Evolutionary conservation across 2,329 filamentous ascomycete species (phyloP).

Genomic region (Fusarium mexicanum): DNA sequence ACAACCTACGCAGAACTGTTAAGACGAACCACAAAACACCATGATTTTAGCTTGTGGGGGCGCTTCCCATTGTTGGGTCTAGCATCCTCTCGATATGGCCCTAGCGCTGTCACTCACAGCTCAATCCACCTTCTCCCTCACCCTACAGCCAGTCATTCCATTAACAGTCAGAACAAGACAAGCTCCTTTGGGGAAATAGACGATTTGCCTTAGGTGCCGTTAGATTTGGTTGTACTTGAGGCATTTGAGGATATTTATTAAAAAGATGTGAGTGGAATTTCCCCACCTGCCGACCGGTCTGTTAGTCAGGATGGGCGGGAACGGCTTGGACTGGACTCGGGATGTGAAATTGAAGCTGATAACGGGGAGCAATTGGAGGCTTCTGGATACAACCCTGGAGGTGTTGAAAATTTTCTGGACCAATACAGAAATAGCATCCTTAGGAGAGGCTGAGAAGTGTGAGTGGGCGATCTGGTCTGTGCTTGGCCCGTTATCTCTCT

Average conservation of each 20-base stretch:
- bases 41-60: slow-evolving; percentile 17
- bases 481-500: slow-evolving; percentile 32
- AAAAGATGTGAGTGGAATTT: slow-evolving; percentile 2
- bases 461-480: slow-evolving; percentile 35
- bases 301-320: background rate
- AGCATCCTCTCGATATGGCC: background rate
- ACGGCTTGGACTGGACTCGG: background rate
- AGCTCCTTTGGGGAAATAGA: background rate
- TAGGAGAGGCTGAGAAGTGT: slow-evolving; percentile 16
- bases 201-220: background rate
- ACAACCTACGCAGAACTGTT: slow-evolving; percentile 13
- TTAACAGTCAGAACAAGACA: background rate
- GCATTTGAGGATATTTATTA: slow-evolving; percentile 7
- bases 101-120: background rate
- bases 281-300: slow-evolving; percentile 12
- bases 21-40: slow-evolving; percentile 7
- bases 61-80: slow-evolving; percentile 22
- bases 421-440: slow-evolving; percentile 23
- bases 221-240: slow-evolving; percentile 19
- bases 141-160: slow-evolving; percentile 7
- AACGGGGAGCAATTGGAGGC: background rate
- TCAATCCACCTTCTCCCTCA: background rate
- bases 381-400: slow-evolving; percentile 2
- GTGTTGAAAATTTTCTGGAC: slow-evolving; percentile 19
- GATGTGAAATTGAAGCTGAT: slow-evolving; percentile 5